Percentiles rank a stretch among this genome's conserved stretches.
These are phyloP conservation scores for Podospora comata DNA, from an alignment of 495 filamentous ascomycete genomes.

Conservation along the genomic window DNA sequence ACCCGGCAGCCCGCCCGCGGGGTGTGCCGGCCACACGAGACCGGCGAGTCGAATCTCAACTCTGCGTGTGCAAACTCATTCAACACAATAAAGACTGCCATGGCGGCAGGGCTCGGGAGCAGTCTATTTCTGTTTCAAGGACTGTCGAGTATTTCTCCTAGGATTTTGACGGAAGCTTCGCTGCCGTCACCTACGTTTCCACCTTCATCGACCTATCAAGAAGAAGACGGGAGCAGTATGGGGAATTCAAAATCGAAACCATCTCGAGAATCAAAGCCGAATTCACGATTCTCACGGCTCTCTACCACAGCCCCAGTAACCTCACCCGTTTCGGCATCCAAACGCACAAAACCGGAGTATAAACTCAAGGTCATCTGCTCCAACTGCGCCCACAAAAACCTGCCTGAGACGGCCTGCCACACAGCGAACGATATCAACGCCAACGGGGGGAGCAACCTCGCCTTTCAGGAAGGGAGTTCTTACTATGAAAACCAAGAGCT, in stretches of 20 bases:
- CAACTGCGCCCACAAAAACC: not conserved
- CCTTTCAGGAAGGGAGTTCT: not conserved
- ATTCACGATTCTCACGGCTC: not conserved
- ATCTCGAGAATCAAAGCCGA: not conserved
- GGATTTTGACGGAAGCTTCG: slow-evolving; percentile 13
- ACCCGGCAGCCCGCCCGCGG: not conserved
- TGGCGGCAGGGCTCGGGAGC: slow-evolving; percentile 22
- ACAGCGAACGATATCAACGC: slow-evolving; percentile 4
- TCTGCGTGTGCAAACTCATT: not conserved
- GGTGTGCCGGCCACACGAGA: not conserved
- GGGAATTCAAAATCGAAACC: not conserved
- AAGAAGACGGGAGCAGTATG: not conserved
- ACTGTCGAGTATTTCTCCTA: slow-evolving; percentile 14
- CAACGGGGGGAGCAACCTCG: not conserved
- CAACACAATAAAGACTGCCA: slow-evolving; percentile 21
- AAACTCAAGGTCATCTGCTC: slow-evolving; percentile 2
- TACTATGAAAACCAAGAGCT: not conserved
- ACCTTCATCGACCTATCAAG: not conserved
- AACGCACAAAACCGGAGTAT: slow-evolving; percentile 3
- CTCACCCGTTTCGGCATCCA: not conserved
- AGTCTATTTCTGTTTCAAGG: slow-evolving; percentile 20
- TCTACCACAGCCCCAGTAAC: not conserved
- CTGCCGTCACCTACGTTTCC: not conserved
- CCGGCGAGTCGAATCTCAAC: not conserved
- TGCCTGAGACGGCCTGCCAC: not conserved